Evolutionary conservation across 2,329 filamentous ascomycete species (phyloP).

Genomic region (Pyrenophora seminiperda): DNA sequence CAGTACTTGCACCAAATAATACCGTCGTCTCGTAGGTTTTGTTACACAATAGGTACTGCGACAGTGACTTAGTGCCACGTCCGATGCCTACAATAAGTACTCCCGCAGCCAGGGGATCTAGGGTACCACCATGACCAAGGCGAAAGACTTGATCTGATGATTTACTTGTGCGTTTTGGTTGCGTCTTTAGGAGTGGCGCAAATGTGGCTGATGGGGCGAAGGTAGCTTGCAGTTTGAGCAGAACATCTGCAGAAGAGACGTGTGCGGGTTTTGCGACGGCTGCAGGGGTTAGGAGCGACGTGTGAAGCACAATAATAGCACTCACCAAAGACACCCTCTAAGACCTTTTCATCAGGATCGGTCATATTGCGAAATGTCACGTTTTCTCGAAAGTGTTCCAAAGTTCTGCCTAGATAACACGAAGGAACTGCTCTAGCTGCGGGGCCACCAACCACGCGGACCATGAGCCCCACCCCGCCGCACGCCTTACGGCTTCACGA

Average conservation of each 20-base stretch:
- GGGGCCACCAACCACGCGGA: conserved; percentile 3
- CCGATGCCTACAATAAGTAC: conserved; percentile 41
- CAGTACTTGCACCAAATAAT: conserved; percentile 38
- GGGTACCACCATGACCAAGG: conserved; percentile 40
- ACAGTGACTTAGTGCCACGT: conserved; percentile 37
- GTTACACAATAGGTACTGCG: conserved; percentile 31
- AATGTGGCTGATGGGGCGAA: conserved; percentile 29
- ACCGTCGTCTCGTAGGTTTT: conserved; percentile 40
- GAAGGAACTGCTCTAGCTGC: conserved; percentile 3
- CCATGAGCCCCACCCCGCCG: conserved; percentile 4
- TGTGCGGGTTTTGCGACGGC: conserved; percentile 31
- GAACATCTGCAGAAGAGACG: conserved; percentile 30
- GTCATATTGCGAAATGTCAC: conserved; percentile 7
- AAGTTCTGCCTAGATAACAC: not conserved
- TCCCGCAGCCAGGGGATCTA: conserved; percentile 39
- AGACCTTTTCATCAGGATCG: conserved; percentile 5
- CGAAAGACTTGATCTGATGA: conserved; percentile 30
- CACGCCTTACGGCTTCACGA: conserved; percentile 14
- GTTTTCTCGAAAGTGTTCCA: conserved; percentile 1
- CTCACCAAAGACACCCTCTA: conserved; percentile 35
- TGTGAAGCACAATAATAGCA: not conserved
- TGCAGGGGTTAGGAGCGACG: conserved; percentile 4
- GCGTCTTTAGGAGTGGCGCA: conserved; percentile 18
- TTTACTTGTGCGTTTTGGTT: conserved; percentile 31
- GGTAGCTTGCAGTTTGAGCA: conserved; percentile 28